Conservation (phyloP, 2,329 filamentous ascomycete genomes). For the Mariannaea sp. region DNA sequence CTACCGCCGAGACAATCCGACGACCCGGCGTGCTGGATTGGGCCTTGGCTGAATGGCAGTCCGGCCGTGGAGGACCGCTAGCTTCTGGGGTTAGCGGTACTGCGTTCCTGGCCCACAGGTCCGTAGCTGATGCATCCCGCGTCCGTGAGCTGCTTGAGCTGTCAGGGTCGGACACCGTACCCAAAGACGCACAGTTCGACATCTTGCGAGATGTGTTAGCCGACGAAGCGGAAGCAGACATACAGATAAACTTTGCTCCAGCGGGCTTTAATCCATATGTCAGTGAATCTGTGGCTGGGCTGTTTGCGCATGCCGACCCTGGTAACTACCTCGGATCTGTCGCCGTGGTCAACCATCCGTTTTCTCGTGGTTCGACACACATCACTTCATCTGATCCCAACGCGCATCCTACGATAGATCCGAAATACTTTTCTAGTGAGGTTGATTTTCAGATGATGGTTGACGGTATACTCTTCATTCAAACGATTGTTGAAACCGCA, state of each 20-base stretch:
- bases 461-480: slow-evolving; percentile 40
- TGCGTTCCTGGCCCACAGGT: background rate
- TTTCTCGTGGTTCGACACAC: slow-evolving; percentile 43
- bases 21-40: background rate
- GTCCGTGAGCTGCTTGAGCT: background rate
- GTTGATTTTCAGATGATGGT: slow-evolving; percentile 41
- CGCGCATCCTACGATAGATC: slow-evolving; percentile 31
- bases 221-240: background rate
- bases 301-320: slow-evolving; percentile 34
- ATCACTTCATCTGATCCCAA: slow-evolving; percentile 25
- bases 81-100: background rate
- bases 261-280: background rate
- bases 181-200: background rate
- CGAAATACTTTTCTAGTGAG: slow-evolving; percentile 36
- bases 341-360: slow-evolving; percentile 64
- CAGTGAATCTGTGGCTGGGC: slow-evolving; percentile 29
- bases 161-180: background rate
- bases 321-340: slow-evolving; percentile 51
- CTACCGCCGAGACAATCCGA: background rate
- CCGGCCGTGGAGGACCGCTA: background rate
- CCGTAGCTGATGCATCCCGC: background rate
- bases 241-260: background rate
- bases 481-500: slow-evolving; percentile 39
- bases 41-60: background rate
- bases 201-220: background rate